Conservation (phyloP, 1,139 yeast species). For the Nakaseomyces sp. region DNA sequence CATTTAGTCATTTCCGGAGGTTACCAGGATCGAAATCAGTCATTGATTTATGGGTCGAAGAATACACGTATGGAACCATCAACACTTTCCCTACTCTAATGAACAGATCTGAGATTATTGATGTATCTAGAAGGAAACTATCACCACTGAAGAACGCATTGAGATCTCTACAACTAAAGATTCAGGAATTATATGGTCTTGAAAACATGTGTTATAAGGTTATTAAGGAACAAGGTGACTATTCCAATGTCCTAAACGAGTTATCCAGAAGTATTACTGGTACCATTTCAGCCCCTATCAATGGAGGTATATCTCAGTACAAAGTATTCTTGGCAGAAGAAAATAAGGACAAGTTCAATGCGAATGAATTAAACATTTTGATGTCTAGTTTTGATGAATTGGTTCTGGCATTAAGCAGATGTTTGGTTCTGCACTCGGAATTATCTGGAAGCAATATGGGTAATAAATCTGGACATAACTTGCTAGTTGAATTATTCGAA, state of each 20-base stretch:
- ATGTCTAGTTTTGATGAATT: constrained; percentile 61
- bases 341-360: constrained; percentile 35
- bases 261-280: constrained; percentile 75
- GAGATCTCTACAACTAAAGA: constrained; percentile 56
- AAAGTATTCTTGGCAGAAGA: constrained; percentile 48
- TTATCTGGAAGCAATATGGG: constrained; percentile 47
- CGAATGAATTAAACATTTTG: constrained; percentile 43
- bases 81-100: constrained; percentile 82
- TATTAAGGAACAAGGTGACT: constrained; percentile 46
- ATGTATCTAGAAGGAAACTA: constrained; percentile 44
- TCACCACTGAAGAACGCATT: constrained; percentile 87
- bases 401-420: constrained; percentile 54
- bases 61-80: constrained; percentile 65
- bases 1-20: constrained; percentile 61
- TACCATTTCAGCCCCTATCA: constrained; percentile 86
- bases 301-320: constrained; percentile 86
- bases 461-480: constrained; percentile 51
- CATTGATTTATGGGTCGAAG: constrained; percentile 81
- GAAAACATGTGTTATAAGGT: constrained; percentile 55
- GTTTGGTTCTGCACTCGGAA: constrained; percentile 61
- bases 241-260: constrained; percentile 48
- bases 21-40: constrained; percentile 70
- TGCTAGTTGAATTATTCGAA: constrained; percentile 54
- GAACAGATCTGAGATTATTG: constrained; percentile 69
- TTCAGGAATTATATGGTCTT: constrained; percentile 60